Percentiles rank a stretch among this genome's conserved stretches.
Evolutionary conservation across 169 alveolate species (phyloP).

Genomic region (Cryptosporidium sp.): DNA sequence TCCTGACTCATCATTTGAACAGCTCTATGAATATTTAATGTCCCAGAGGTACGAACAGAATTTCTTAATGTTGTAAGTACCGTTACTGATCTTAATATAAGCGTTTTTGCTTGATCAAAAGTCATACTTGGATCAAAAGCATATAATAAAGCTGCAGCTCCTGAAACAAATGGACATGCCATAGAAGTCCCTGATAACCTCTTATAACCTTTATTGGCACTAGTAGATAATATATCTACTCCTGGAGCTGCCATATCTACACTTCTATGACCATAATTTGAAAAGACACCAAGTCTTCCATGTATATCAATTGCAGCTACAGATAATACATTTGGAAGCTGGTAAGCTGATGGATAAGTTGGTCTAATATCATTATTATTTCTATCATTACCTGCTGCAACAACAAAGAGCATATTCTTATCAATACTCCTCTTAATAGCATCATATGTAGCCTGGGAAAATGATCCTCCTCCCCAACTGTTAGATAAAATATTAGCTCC

Average conservation of each 20-base stretch:
- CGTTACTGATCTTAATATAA: slow-evolving; percentile 46
- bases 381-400: slow-evolving; percentile 83
- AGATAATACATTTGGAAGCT: slow-evolving; percentile 68
- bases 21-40: slow-evolving; percentile 55
- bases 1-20: slow-evolving; percentile 67
- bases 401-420: slow-evolving; percentile 80
- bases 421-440: slow-evolving; percentile 80
- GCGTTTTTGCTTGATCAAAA: slow-evolving; percentile 55
- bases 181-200: slow-evolving; percentile 80
- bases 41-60: slow-evolving; percentile 67
- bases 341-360: slow-evolving; percentile 77
- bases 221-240: slow-evolving; percentile 79
- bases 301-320: slow-evolving; percentile 80
- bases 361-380: slow-evolving; percentile 79
- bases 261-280: slow-evolving; percentile 80
- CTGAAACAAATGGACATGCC: slow-evolving; percentile 84
- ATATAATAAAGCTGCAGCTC: slow-evolving; percentile 75
- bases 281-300: slow-evolving; percentile 79
- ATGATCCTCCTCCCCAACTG: slow-evolving; percentile 85
- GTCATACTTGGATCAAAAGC: slow-evolving; percentile 62
- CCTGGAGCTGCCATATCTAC: slow-evolving; percentile 84
- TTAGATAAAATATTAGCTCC: slow-evolving; percentile 82
- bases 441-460: slow-evolving; percentile 80
- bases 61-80: slow-evolving; percentile 23
- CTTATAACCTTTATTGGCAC: slow-evolving; percentile 69